A percentile compares a stretch with the other conserved stretches of the same genome.
Conservation (phyloP, 1,284 basidiomycete species). For the Meripilus lineatus region DNA sequence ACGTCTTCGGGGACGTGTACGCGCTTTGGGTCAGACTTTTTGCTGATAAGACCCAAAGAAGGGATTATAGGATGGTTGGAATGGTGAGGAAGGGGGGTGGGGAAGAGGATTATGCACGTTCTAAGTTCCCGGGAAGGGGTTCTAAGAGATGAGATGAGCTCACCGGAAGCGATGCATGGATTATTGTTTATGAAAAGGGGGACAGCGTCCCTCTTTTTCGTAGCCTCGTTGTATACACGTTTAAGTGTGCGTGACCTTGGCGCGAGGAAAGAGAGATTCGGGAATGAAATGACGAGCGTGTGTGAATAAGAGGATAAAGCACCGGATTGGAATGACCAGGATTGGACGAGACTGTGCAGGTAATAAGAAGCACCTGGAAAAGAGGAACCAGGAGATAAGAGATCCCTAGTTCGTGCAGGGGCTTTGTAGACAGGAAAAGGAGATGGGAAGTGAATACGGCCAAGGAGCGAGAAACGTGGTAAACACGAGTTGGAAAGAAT, state of each 20-base stretch:
- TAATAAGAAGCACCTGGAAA: not conserved
- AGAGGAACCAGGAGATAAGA: conserved; percentile 15
- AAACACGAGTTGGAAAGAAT: conserved; percentile 52
- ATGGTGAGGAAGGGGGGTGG: conserved; percentile 9
- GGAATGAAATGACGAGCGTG: conserved; percentile 13
- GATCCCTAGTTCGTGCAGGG: no score
- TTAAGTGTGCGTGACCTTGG: conserved; percentile 28
- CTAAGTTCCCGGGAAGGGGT: no score
- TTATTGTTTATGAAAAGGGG: conserved; percentile 19
- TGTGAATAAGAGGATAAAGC: conserved; percentile 12
- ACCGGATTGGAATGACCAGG: conserved; percentile 14
- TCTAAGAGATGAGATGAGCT: conserved; percentile 28
- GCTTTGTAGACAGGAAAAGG: no score
- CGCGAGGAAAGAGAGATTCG: conserved; percentile 11
- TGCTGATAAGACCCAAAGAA: conserved; percentile 35
- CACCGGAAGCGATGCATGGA: conserved; percentile 80
- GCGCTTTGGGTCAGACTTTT: conserved; percentile 63
- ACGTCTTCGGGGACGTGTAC: conserved; percentile 30
- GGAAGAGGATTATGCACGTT: no score
- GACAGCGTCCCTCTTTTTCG: conserved; percentile 18
- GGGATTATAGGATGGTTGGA: conserved; percentile 26
- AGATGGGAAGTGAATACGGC: no score
- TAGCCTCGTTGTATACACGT: conserved; percentile 66
- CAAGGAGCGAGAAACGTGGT: conserved; percentile 61
- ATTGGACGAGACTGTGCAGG: conserved; percentile 3